Conservation (phyloP, 2,329 filamentous ascomycete genomes). For the Aspergillus costaricaensis region DNA sequence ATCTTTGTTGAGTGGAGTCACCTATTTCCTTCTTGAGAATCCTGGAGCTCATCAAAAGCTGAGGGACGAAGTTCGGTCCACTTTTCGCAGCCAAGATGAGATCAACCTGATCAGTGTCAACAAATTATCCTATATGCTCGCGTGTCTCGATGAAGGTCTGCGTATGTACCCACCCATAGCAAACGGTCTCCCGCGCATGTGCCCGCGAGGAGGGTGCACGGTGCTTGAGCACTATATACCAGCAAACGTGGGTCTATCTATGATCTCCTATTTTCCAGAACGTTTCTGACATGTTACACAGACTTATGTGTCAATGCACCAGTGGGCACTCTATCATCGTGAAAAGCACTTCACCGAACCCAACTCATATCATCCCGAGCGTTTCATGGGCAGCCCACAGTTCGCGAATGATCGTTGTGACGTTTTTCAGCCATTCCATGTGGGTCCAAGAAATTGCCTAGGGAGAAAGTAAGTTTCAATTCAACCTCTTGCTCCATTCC, state of each 20-base stretch:
- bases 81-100: conserved; percentile 28
- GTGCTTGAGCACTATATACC: conserved; percentile 42
- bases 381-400: conserved; percentile 4
- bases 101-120: conserved; percentile 36
- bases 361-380: conserved; percentile 17
- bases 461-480: conserved; percentile 13
- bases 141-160: conserved; percentile 45
- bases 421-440: conserved; percentile 14
- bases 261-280: not conserved
- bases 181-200: conserved; percentile 34
- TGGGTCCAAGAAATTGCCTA: conserved; percentile 14
- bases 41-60: conserved; percentile 15
- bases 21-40: conserved; percentile 38
- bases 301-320: not conserved
- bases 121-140: conserved; percentile 39
- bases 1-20: conserved; percentile 42
- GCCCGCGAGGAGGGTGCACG: conserved; percentile 38
- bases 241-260: conserved; percentile 19
- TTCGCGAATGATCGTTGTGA: conserved; percentile 4
- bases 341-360: conserved; percentile 15
- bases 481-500: not conserved
- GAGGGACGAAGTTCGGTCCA: conserved; percentile 19
- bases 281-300: not conserved
- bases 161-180: conserved; percentile 47
- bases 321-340: not conserved